These are phyloP conservation scores for Gossypium thurberi DNA, from an alignment of 345 rosid genomes.

Conservation along the genomic window DNA sequence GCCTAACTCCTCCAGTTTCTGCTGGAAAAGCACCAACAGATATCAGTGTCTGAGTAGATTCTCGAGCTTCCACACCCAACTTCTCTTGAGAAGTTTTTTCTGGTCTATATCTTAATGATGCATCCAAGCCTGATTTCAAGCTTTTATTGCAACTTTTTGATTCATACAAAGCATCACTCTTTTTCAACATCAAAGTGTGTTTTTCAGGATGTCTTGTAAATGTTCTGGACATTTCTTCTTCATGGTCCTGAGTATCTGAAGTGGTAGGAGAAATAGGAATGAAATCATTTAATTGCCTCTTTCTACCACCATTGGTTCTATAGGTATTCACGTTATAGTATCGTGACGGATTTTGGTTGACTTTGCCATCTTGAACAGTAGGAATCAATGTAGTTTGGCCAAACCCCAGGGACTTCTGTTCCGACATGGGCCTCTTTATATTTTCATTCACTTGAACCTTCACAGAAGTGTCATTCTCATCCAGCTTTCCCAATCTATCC, in stretches of 20 bases:
- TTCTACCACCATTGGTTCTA: background rate
- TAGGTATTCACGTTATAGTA: background rate
- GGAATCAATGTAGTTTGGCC: conserved; percentile 5
- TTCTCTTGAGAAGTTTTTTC: background rate
- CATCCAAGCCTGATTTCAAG: background rate
- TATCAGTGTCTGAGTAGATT: conserved; percentile 3
- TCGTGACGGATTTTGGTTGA: background rate
- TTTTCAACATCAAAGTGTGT: background rate
- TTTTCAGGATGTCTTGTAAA: background rate
- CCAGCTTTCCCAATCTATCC: conserved; percentile 11
- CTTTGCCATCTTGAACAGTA: background rate
- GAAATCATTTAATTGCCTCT: conserved; percentile 6
- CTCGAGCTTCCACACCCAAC: background rate
- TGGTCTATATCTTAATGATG: background rate
- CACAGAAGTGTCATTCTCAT: conserved; percentile 1
- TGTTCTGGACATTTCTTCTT: background rate
- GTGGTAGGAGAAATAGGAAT: background rate
- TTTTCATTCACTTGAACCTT: background rate
- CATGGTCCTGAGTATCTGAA: background rate
- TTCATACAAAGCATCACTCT: background rate
- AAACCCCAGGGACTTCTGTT: background rate
- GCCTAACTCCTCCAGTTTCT: background rate
- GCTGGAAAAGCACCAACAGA: background rate
- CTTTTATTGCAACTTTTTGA: conserved; percentile 2
- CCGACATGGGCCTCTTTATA: background rate